Base-by-base conservation (phyloP, 2,329 filamentous ascomycete species). In the Simplicillium sp. region DNA sequence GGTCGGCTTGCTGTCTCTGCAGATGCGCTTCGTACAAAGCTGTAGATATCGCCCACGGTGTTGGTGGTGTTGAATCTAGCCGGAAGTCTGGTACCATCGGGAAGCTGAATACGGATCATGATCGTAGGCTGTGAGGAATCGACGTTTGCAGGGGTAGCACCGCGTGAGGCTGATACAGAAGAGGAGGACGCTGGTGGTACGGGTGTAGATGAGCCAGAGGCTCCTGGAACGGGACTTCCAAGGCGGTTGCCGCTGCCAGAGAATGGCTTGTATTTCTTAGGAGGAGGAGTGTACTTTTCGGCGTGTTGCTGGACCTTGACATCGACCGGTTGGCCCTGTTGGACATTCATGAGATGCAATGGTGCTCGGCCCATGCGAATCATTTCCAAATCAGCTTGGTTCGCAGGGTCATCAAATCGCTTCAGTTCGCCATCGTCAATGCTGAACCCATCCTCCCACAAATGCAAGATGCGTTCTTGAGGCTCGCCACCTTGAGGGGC, bases 371-470 rank as follows among this genome's bases (percentile, higher is more conserved):
- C 86, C 15, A 76, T 72, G 45, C 85, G 78, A 52, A 92, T 92
- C 71, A 88, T 82, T 43, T 78, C 70, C 35, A 92, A 68, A 40
- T 84, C 83, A 38, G 72, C 70, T 25, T 80, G 76, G 56, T 90
- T 88, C 25, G 72, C 73, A 0, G 85, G 84, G 57, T 92, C 85
- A 52, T 89, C 83, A 54, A 86, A 90, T 42, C 84, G 78, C 56
- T 76, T 80, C 31, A 92, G 75, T 36, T 80, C 75, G 20, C 87
- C 87, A 53, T 92, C 84, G 44, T 89, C 86, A 45, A 94, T 80
- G 48, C 84, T 90, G 64, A 92, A 90, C 12, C 87, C 87, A 55
- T 94, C 82, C 34, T 75, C 73, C 87, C 87, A 94, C 35, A 92
- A 71, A 54, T 90, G 86, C 40, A 94, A 70, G 11, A 78, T 74